Evolutionary conservation across 2,329 filamentous ascomycete species (phyloP).

Genomic region (Metarhizium robertsii): DNA sequence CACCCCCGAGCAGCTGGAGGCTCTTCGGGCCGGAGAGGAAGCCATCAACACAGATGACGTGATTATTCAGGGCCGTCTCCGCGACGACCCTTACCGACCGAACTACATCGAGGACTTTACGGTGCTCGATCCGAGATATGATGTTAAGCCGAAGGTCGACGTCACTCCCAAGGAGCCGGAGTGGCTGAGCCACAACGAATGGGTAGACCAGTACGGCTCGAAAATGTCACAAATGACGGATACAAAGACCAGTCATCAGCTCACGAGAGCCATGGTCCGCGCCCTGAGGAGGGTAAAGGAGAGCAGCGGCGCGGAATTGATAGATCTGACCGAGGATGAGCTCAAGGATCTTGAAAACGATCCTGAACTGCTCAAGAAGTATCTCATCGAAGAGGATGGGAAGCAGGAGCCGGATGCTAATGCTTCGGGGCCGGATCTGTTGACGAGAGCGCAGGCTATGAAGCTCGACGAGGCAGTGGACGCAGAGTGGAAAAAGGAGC

Average conservation of each 20-base stretch:
- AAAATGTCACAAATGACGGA: conserved; percentile 34
- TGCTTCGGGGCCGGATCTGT: conserved; percentile 14
- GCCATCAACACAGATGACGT: conserved; percentile 69
- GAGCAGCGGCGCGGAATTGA: conserved; percentile 30
- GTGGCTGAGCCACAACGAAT: conserved; percentile 54
- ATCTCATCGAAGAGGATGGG: conserved; percentile 23
- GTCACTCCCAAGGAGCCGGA: conserved; percentile 41
- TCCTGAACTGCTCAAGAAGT: conserved; percentile 28
- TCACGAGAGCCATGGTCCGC: conserved; percentile 30
- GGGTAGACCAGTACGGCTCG: conserved; percentile 42
- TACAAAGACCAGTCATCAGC: conserved; percentile 32
- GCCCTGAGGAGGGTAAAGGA: conserved; percentile 33
- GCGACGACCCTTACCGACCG: conserved; percentile 62
- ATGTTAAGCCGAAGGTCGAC: conserved; percentile 50
- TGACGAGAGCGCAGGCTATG: conserved; percentile 25
- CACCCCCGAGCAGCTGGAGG: conserved; percentile 70
- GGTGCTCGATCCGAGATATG: conserved; percentile 65
- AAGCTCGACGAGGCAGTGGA: conserved; percentile 29
- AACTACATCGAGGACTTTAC: conserved; percentile 79
- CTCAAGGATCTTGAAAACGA: conserved; percentile 30
- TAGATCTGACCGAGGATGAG: conserved; percentile 42
- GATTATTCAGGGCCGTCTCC: conserved; percentile 59
- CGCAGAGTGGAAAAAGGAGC: conserved; percentile 27
- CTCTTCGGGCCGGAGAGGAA: conserved; percentile 71
- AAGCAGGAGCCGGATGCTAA: conserved; percentile 13